A percentile compares a stretch with the other conserved stretches of the same genome.
phyloP scores from a whole-genome alignment of 768 basidiomycete genomes.

The Gymnopilus dilepis region DNA sequence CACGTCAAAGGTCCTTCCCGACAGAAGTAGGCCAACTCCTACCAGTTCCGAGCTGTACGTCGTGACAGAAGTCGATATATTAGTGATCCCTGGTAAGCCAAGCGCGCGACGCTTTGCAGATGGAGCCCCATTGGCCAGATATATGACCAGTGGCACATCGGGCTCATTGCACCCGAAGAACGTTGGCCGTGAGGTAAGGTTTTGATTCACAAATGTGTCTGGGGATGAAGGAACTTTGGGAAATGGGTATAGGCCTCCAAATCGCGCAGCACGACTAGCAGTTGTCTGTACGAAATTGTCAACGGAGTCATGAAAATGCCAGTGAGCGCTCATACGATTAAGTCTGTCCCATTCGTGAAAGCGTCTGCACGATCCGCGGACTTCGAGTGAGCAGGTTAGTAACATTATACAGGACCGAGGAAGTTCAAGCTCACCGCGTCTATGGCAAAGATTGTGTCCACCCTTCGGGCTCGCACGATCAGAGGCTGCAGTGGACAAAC shows the following conservation, averaged over 20 bases:
- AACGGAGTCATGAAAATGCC: background rate
- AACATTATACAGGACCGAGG: too few relatives aligned
- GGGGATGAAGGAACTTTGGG: slow-evolving; percentile 14
- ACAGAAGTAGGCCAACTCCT: background rate
- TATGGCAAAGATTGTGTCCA: slow-evolving; percentile 12
- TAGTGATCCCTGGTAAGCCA: slow-evolving; percentile 11
- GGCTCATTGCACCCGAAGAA: slow-evolving; percentile 14
- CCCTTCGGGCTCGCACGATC: slow-evolving; percentile 6
- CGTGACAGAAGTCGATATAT: slow-evolving; percentile 7
- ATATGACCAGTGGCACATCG: slow-evolving; percentile 14
- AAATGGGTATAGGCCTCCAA: slow-evolving; percentile 12
- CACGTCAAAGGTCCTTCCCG: background rate
- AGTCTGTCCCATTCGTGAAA: slow-evolving; percentile 14
- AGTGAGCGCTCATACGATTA: slow-evolving; percentile 1
- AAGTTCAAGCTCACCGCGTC: slow-evolving; percentile 9
- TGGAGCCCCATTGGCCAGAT: slow-evolving; percentile 12
- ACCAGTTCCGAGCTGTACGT: slow-evolving; percentile 7
- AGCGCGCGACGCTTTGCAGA: slow-evolving; percentile 10
- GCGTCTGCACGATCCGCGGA: slow-evolving; percentile 8
- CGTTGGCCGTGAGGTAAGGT: slow-evolving; percentile 8
- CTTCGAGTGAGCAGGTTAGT: too few relatives aligned
- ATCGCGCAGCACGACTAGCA: slow-evolving; percentile 8
- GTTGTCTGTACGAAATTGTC: slow-evolving; percentile 1
- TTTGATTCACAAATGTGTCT: slow-evolving; percentile 8
- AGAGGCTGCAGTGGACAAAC: slow-evolving; percentile 14